Percentiles rank a stretch among this genome's conserved stretches.
These are phyloP conservation scores for Microcyclospora tardicrescens DNA, from an alignment of 2,329 filamentous ascomycete genomes.

Conservation along the genomic window DNA sequence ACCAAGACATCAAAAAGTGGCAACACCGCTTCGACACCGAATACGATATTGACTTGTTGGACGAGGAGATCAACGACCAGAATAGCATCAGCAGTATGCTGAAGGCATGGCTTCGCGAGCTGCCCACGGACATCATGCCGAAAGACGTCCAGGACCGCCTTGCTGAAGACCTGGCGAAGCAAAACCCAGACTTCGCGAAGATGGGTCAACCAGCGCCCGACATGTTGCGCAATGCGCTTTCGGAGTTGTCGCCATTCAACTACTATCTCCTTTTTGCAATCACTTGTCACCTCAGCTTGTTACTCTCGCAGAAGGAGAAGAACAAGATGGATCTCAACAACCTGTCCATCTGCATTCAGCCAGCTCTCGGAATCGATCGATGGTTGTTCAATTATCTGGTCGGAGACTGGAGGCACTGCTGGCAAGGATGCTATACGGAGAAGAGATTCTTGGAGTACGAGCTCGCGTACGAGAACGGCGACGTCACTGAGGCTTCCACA, in stretches of 20 bases:
- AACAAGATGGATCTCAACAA: conserved; percentile 99
- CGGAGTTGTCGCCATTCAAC: conserved; percentile 88
- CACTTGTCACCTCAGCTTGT: conserved; percentile 83
- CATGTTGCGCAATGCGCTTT: conserved; percentile 78
- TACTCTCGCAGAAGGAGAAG: conserved; percentile 82
- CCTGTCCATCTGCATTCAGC: conserved; percentile 91
- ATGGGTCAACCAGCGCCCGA: conserved; percentile 52
- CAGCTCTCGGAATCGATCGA: conserved; percentile 89
- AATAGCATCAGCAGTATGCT: conserved; percentile 95
- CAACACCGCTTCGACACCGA: conserved; percentile 74
- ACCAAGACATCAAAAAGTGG: conserved; percentile 84
- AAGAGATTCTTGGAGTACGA: conserved; percentile 33
- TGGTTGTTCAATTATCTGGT: conserved; percentile 94
- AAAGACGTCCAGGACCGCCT: conserved; percentile 71
- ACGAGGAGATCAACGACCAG: conserved; percentile 85
- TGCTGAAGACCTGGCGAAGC: conserved; percentile 63
- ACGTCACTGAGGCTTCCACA: not conserved
- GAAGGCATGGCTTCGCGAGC: conserved; percentile 86
- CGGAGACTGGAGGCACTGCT: conserved; percentile 90
- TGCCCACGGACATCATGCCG: conserved; percentile 90
- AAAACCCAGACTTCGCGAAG: conserved; percentile 63
- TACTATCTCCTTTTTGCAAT: conserved; percentile 97
- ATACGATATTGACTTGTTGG: conserved; percentile 78
- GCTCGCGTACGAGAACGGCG: conserved; percentile 13
- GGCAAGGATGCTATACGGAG: conserved; percentile 91